phyloP scores from a whole-genome alignment of 495 filamentous ascomycete species.

The Annulohypoxylon moriforme region DNA sequence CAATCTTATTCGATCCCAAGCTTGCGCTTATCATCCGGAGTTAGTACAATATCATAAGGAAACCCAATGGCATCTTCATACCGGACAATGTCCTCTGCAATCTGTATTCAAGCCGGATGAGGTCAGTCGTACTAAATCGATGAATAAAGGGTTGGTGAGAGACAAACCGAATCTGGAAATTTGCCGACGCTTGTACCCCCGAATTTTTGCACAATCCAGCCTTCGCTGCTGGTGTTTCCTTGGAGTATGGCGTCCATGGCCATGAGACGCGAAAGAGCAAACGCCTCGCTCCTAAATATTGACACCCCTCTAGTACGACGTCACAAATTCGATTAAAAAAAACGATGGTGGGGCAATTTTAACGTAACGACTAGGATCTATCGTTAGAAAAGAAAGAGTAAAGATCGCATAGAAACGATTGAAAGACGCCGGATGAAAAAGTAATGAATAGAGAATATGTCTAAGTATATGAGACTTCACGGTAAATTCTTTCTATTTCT shows the following conservation, averaged over 20 bases:
- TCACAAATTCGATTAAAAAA: conserved; percentile 16
- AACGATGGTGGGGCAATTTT: conserved; percentile 33
- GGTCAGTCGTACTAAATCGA: conserved; percentile 28
- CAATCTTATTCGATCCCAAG: conserved; percentile 74
- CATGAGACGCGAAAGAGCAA: conserved; percentile 1
- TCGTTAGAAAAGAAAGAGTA: not conserved
- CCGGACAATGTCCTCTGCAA: conserved; percentile 79
- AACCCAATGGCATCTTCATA: conserved; percentile 53
- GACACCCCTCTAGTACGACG: conserved; percentile 6
- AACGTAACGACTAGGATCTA: not conserved
- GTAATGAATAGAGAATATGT: not conserved
- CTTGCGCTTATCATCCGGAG: conserved; percentile 64
- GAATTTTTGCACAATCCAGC: conserved; percentile 89
- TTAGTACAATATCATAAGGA: conserved; percentile 27
- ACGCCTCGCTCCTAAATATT: conserved; percentile 2
- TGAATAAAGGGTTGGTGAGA: conserved; percentile 9
- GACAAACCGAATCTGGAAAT: conserved; percentile 54
- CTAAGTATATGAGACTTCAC: conserved; percentile 2
- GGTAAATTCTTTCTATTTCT: conserved; percentile 2
- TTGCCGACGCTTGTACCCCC: conserved; percentile 73
- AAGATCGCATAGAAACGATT: not conserved
- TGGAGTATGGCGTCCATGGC: conserved; percentile 38
- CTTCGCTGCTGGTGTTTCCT: conserved; percentile 52
- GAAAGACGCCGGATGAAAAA: conserved; percentile 1
- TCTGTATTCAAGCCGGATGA: conserved; percentile 55